phyloP scores from a whole-genome alignment of 2,329 filamentous ascomycete species.

The Xenoacremonium recifei region DNA sequence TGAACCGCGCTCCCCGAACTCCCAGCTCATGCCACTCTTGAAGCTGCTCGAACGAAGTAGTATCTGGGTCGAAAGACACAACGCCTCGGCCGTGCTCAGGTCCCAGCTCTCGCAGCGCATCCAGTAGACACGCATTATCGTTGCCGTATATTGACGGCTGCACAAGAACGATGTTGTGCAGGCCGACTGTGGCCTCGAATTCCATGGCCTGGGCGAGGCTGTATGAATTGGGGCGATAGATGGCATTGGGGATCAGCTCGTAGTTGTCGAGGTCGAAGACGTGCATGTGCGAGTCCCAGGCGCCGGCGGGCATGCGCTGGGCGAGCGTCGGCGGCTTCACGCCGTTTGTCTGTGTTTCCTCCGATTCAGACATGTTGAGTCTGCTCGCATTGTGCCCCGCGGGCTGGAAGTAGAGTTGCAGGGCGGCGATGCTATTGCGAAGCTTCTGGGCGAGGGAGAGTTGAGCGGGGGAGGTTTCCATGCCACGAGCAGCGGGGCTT shows the following conservation, averaged over 20 bases:
- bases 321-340: constrained; percentile 7
- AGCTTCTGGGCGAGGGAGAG: not conserved
- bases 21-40: constrained; percentile 54
- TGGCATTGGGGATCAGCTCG: constrained; percentile 45
- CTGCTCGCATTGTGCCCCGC: not conserved
- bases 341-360: not conserved
- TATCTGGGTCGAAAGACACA: constrained; percentile 52
- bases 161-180: constrained; percentile 56
- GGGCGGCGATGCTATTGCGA: not conserved
- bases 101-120: constrained; percentile 50
- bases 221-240: constrained; percentile 50
- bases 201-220: constrained; percentile 48
- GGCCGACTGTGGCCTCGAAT: constrained; percentile 50
- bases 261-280: constrained; percentile 54
- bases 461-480: not conserved
- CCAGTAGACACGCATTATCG: constrained; percentile 59
- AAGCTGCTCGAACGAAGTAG: constrained; percentile 36
- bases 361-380: constrained; percentile 3
- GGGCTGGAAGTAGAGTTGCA: not conserved
- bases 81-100: constrained; percentile 51
- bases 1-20: constrained; percentile 58
- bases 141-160: constrained; percentile 62
- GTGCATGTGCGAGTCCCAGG: constrained; percentile 66
- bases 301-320: constrained; percentile 36
- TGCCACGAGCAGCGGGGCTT: not conserved